Evolutionary conservation across 2,329 filamentous ascomycete genomes (phyloP), one percentile per base, ranked within the genome.

Genomic region (Reticulascus tulasneorum): DNA sequence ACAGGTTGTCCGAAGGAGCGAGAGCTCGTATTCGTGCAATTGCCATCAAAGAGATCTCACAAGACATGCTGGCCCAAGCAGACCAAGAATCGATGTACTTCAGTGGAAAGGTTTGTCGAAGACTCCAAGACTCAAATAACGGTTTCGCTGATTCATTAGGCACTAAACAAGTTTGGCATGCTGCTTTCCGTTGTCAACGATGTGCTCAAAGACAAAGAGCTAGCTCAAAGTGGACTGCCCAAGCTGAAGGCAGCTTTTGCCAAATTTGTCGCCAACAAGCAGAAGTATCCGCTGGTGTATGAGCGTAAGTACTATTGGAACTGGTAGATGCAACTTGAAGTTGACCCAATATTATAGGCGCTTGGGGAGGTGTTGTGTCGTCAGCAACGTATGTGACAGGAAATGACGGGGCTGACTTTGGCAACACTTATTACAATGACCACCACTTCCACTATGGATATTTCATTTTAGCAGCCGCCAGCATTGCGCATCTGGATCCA

Each of bases 21-120:
- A 77, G 81, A 47, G 56, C 69, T 3, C 64, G 67, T 3, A 83
- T 94, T 37, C 63, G 66, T 23, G 66, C 72, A 2, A 68, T 81
- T 8, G 84, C 87, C 2, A 67, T 72, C n/a, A 73, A 70, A 15
- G 93, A 98, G 57, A 66, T 94, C 1, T 73, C 77, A 1, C 82
- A 93, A 59, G 74, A 89, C 54, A 86, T 96, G 60, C 60, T 68
- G n/a, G 65, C 67, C 0, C 82, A 93, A 52, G 79, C 79, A 6
- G 77, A 93, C 45, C 67, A 86, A 23, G 77, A 91, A 55, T 94
- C 88, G 23, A 90, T 95, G 79, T 97, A 97, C 61, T 96, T 84
- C 59, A 86, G 85, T 48, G 93, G 93, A 49, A 97, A 91, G 69
- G 84, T 75, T 42, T 47, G 59, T 42, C 7, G 59, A 15, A 3